These are phyloP conservation scores for Vitis rotundifolia DNA, from an alignment of 164 flowering plant genomes.

Conservation along the genomic window DNA sequence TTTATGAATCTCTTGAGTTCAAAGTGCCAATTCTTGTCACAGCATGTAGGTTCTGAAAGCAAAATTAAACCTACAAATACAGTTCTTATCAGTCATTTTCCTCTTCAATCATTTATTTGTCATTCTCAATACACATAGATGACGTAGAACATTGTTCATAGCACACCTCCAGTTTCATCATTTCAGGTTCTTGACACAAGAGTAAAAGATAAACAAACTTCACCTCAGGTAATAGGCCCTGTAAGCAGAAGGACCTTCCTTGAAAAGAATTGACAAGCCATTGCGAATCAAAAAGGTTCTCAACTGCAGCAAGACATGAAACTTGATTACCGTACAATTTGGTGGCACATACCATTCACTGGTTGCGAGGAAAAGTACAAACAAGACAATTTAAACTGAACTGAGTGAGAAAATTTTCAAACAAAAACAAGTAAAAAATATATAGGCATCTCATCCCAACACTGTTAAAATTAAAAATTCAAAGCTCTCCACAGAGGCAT, in stretches of 20 bases:
- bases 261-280: slow-evolving; percentile 83
- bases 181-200: neutral
- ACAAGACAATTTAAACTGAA: no score
- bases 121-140: neutral
- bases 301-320: slow-evolving; percentile 42
- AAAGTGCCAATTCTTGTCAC: neutral
- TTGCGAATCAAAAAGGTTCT: slow-evolving; percentile 92
- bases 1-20: neutral
- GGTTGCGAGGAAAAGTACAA: no score
- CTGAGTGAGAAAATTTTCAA: no score
- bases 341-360: no score
- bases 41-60: neutral
- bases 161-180: neutral
- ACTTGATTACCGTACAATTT: neutral
- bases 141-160: neutral
- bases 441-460: no score
- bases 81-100: neutral
- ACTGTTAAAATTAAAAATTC: no score
- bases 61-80: neutral
- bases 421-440: no score
- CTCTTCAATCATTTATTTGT: neutral
- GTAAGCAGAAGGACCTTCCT: slow-evolving; percentile 88
- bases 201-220: slow-evolving; percentile 11
- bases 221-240: slow-evolving; percentile 78
- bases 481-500: no score